Conservation (phyloP, 2,329 filamentous ascomycete species). For the Botrytis fabae region DNA sequence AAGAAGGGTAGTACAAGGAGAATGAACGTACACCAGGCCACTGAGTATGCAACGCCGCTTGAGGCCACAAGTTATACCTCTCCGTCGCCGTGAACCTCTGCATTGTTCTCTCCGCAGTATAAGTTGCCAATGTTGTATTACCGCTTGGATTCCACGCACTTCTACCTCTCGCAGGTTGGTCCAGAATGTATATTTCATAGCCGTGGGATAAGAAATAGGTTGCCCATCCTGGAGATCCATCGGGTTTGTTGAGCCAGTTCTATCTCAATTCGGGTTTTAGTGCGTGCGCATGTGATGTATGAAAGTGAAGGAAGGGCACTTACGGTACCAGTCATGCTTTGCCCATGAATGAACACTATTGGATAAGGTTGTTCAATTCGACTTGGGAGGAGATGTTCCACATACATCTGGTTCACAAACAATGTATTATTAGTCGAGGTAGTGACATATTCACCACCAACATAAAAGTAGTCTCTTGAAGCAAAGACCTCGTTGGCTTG, state of each 20-base stretch:
- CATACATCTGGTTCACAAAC: constrained; percentile 51
- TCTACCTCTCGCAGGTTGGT: constrained; percentile 30
- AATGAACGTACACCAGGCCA: constrained; percentile 42
- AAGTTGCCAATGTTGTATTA: constrained; percentile 23
- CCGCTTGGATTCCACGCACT: constrained; percentile 26
- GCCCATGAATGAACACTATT: constrained; percentile 36
- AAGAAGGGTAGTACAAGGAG: background rate
- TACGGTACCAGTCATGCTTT: constrained; percentile 36
- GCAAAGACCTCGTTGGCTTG: background rate
- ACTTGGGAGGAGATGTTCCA: constrained; percentile 49
- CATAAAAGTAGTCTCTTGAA: constrained; percentile 33
- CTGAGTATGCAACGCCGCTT: constrained; percentile 44
- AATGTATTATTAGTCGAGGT: constrained; percentile 22
- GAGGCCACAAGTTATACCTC: constrained; percentile 37
- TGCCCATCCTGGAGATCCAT: constrained; percentile 49
- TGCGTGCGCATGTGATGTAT: background rate
- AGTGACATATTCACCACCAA: constrained; percentile 35
- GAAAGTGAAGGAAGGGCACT: constrained; percentile 10
- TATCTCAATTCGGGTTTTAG: constrained; percentile 23
- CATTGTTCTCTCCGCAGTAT: constrained; percentile 32
- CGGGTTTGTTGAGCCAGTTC: constrained; percentile 51
- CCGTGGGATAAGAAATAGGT: constrained; percentile 48
- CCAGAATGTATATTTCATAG: constrained; percentile 48
- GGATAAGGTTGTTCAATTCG: constrained; percentile 28
- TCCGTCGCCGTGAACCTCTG: constrained; percentile 37